phyloP scores from a whole-genome alignment of 2,329 filamentous ascomycete species.

The Ophiostoma populinum region DNA sequence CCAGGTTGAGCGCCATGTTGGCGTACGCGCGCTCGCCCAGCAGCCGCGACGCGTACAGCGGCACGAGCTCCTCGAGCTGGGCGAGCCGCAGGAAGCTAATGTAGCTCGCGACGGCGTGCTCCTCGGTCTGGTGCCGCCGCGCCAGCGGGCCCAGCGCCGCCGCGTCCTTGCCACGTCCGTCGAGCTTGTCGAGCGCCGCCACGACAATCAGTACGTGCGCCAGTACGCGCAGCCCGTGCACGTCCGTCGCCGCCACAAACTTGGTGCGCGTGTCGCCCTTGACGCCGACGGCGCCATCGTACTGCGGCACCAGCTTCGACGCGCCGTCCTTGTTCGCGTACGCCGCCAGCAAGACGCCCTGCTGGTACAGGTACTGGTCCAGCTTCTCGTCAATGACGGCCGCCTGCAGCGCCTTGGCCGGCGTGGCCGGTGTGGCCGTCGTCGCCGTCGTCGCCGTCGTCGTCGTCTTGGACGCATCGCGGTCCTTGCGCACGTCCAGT shows the following conservation, averaged over 20 bases:
- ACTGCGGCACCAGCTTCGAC: conserved; percentile 26
- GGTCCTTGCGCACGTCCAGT: too few species aligned
- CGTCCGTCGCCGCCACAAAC: conserved; percentile 37
- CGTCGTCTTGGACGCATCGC: conserved; percentile 27
- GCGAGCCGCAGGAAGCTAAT: conserved; percentile 60
- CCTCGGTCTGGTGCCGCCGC: conserved; percentile 29
- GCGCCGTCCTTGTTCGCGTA: conserved; percentile 21
- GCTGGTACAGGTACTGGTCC: conserved; percentile 38
- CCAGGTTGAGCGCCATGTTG: conserved; percentile 59
- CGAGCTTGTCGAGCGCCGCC: conserved; percentile 42
- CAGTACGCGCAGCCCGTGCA: conserved; percentile 49
- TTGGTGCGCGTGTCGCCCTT: conserved; percentile 8
- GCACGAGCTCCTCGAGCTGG: conserved; percentile 61
- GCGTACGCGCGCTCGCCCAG: conserved; percentile 45
- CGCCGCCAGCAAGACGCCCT: conserved; percentile 34
- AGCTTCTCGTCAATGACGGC: conserved; percentile 52
- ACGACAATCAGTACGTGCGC: conserved; percentile 49
- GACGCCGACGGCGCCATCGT: conserved; percentile 14
- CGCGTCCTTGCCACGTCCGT: conserved; percentile 12
- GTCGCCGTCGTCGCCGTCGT: too few species aligned
- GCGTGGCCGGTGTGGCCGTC: conserved; percentile 20
- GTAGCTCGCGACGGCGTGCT: conserved; percentile 68
- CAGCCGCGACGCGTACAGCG: conserved; percentile 74
- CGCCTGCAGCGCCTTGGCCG: conserved; percentile 61
- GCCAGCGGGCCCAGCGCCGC: conserved; percentile 23